Base-by-base conservation (phyloP, 1,139 yeast species). In the Kodamaea ohmeri region DNA sequence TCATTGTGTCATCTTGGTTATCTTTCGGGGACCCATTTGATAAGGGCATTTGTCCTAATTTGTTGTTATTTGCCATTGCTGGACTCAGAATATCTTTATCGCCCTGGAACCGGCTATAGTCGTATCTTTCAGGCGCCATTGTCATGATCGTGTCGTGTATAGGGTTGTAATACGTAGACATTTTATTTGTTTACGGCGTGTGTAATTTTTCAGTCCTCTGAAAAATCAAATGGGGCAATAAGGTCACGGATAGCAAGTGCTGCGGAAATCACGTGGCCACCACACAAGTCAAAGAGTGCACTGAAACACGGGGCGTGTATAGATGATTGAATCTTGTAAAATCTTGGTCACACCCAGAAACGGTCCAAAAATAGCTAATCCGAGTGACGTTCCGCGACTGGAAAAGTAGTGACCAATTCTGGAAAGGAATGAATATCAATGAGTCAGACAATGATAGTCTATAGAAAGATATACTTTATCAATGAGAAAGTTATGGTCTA, bases 141-240 rank as follows among this genome's bases (percentile, higher is more conserved):
- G 19, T 25, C 40, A 37, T 40, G 36, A 37, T 40, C 19, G 36
- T 25, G 32, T 40, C 43, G 31, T 32, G 38, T 22, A 40, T 40
- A 16, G 43, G 43, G 22, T 40, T 40, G 36, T 40, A 40, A 32
- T 40, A 40, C 18, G 38, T 40, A 26, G 43, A 26, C 43, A 40
- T 40, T 36, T 39, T 27, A 15, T 29, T 29, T 29, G 32, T 29
- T 29, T 21, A 22, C 17, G 31, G 32, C 25, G 27, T 25, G 15
- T 35, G 32, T 30, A 36, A 30, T 36, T 36, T 36, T 36, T 29
- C 32, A 29, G 30, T 12, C 26, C 30, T 25, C 25, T 34, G 36
- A 34, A 34, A 27, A 27, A 27, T 34, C 31, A 27, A 16, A 11
- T 26, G 29, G 29, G 25, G 25, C 25, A 27, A 27, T 16, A 29